Conservation (phyloP, 1,139 yeast genomes). For the Taiozyma sp. region DNA sequence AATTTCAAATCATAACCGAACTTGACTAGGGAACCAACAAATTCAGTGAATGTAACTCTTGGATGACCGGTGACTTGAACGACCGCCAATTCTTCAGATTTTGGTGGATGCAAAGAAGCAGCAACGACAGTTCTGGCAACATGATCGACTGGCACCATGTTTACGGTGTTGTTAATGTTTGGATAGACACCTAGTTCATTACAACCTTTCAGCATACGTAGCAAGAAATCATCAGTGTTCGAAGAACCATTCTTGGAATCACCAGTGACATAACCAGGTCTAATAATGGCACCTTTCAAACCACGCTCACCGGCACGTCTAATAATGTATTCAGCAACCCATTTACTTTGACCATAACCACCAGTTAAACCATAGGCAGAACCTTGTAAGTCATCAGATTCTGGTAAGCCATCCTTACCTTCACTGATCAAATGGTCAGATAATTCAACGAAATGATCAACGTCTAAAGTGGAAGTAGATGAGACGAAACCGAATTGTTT, state of each 20-base stretch:
- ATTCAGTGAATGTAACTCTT: conserved; percentile 72
- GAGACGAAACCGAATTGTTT: conserved; percentile 89
- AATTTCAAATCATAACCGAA: conserved; percentile 69
- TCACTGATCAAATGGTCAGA: conserved; percentile 63
- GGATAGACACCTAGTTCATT: conserved; percentile 84
- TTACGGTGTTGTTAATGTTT: conserved; percentile 78
- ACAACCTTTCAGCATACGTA: conserved; percentile 92
- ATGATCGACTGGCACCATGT: conserved; percentile 98
- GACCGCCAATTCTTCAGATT: conserved; percentile 47
- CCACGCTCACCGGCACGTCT: conserved; percentile 87
- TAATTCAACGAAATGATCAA: conserved; percentile 68
- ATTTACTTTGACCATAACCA: conserved; percentile 96
- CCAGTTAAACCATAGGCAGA: conserved; percentile 77
- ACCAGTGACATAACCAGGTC: conserved; percentile 97
- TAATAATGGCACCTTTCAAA: conserved; percentile 77
- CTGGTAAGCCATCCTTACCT: conserved; percentile 72
- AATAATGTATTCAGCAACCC: conserved; percentile 92
- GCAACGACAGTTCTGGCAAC: conserved; percentile 91
- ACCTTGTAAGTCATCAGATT: conserved; percentile 76
- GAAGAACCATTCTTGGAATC: conserved; percentile 78
- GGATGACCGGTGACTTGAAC: conserved; percentile 99
- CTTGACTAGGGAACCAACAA: conserved; percentile 53
- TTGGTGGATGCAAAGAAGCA: conserved; percentile 73
- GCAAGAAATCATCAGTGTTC: conserved; percentile 92
- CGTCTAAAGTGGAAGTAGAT: conserved; percentile 89